Evolutionary conservation across 106 monocot species (phyloP), one percentile per base, ranked within the genome.

Genomic region (Posidonia australis): DNA sequence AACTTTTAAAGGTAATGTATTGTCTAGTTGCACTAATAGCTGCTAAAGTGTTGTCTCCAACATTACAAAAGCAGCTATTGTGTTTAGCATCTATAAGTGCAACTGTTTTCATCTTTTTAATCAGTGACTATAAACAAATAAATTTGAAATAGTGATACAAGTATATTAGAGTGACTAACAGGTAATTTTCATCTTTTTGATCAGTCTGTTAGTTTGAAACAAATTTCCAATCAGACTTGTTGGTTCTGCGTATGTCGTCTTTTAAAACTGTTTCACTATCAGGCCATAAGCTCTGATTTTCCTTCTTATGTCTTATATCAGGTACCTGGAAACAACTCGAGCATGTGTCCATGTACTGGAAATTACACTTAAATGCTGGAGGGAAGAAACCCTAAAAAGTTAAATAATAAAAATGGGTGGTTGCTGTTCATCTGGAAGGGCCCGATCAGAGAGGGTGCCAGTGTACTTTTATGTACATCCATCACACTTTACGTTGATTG

Each of bases 401-500:
- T 42, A 43, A 55, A 36, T 20, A 17, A 42, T 55, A 26, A 30
- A 36, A 67, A 67, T 67, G 67, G 67, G 67, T 54, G 54, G 83
- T 69, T 83, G 81, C 58, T 63, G 76, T 73, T 72, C 72, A 48
- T 73, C 83, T 42, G 52, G 79, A 67, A 70, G 72, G 57, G 42
- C 59, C 58, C 79, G 70, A 56, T 65, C 61, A 57, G 65, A 65
- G 29, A 76, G 78, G 44, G 26, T 59, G 23, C 73, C 83, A 10
- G 53, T 67, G 45, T 79, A 79, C 51, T 58, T 54, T 44, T 76
- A 79, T 73, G 78, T 83, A 60, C 17, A 58, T 48, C 0, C 2
- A 13, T 60, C 31, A 0, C 25, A 60, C 9, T 31, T 60, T 6
- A 11, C 30, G 13, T 1, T 60, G 2, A 5, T 13, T 31, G 22